Conservation (phyloP, 176 grass and related monocot genomes). For the Oryza meridionalis region DNA sequence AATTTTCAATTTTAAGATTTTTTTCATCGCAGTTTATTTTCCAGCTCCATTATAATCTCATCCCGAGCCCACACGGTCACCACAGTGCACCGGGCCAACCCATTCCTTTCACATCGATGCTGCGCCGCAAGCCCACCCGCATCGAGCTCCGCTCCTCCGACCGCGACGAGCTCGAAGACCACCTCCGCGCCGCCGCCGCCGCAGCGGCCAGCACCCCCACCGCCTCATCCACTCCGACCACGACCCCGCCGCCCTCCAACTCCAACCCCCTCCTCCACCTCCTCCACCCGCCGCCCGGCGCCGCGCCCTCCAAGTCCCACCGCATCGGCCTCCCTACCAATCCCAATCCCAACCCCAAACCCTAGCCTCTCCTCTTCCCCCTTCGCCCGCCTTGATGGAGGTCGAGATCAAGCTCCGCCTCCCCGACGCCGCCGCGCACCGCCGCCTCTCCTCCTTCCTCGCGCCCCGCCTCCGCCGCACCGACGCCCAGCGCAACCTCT, state of each 20-base stretch:
- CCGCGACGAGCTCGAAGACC: conserved; percentile 75
- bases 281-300: conserved; percentile 62
- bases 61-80: background rate
- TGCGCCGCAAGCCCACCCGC: conserved; percentile 71
- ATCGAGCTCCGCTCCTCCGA: conserved; percentile 78
- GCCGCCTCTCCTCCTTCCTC: conserved; percentile 72
- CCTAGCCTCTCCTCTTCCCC: background rate
- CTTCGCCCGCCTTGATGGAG: conserved; percentile 49
- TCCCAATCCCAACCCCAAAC: conserved; percentile 8
- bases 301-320: conserved; percentile 60
- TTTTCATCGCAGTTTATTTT: no score
- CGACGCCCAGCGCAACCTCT: conserved; percentile 74
- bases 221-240: conserved; percentile 33
- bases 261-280: conserved; percentile 57
- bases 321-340: conserved; percentile 65
- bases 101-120: conserved; percentile 38
- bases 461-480: conserved; percentile 61
- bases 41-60: background rate
- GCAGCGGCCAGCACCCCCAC: conserved; percentile 18
- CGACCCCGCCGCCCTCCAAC: conserved; percentile 29
- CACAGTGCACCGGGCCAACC: background rate
- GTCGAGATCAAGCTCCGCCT: conserved; percentile 90
- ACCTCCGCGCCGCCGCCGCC: conserved; percentile 49
- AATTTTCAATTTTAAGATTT: no score
- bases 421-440: conserved; percentile 68